Evolutionary conservation across 768 basidiomycete genomes (phyloP).

Genomic region (Naganishia vaughanmartiniae): DNA sequence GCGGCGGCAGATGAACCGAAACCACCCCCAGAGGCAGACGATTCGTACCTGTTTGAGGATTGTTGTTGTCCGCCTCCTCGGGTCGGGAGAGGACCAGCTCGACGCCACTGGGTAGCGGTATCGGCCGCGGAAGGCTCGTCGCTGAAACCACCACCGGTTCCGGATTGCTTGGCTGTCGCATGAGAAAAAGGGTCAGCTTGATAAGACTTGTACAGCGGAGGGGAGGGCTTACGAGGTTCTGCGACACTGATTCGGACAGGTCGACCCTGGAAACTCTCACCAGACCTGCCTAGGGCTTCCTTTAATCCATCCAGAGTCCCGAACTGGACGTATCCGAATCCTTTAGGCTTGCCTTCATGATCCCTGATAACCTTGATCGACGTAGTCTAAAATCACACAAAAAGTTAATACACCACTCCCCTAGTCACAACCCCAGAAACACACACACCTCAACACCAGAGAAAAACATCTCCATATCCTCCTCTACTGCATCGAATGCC

Average conservation of each 20-base stretch:
- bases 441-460: slow-evolving; percentile 41
- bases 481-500: slow-evolving; percentile 83
- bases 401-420: neutral
- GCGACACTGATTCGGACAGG: slow-evolving; percentile 88
- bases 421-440: neutral
- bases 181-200: slow-evolving; percentile 38
- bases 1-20: slow-evolving; percentile 32
- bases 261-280: slow-evolving; percentile 71
- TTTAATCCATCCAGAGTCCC: slow-evolving; percentile 80
- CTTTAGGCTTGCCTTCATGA: slow-evolving; percentile 89
- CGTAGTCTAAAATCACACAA: slow-evolving; percentile 59
- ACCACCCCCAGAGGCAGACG: slow-evolving; percentile 32
- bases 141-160: slow-evolving; percentile 55
- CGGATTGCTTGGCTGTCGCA: slow-evolving; percentile 67
- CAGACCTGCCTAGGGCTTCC: slow-evolving; percentile 70
- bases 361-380: slow-evolving; percentile 90
- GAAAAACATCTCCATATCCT: slow-evolving; percentile 79
- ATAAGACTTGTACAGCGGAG: too few species aligned
- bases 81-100: slow-evolving; percentile 74
- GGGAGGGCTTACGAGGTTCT: slow-evolving; percentile 72
- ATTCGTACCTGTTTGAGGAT: slow-evolving; percentile 55
- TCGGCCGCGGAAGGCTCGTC: slow-evolving; percentile 65
- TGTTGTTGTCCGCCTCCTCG: slow-evolving; percentile 51
- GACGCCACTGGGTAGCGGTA: slow-evolving; percentile 79
- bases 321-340: slow-evolving; percentile 97